phyloP scores from a whole-genome alignment of 2,329 filamentous ascomycete genomes.

The Pseudogymnoascus sp. region DNA sequence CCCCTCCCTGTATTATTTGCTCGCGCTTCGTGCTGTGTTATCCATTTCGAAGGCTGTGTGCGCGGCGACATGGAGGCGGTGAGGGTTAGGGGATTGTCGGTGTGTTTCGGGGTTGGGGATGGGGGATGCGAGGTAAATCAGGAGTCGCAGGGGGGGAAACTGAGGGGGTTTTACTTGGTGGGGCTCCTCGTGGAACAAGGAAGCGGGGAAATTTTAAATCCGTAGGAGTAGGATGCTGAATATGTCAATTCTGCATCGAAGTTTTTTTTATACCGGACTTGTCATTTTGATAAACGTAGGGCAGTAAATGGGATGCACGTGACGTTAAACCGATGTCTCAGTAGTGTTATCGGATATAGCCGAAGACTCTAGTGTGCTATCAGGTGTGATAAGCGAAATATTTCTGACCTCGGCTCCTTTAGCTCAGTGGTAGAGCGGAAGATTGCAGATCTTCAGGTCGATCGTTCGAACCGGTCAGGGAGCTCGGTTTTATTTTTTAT shows the following conservation, averaged over 20 bases:
- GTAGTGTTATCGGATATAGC: background rate
- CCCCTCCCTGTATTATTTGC: background rate
- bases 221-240: background rate
- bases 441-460: slow-evolving; percentile 11
- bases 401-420: slow-evolving; percentile 7
- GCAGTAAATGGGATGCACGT: no score
- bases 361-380: background rate
- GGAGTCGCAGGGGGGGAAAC: background rate
- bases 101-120: background rate
- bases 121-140: background rate
- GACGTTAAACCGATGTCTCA: no score
- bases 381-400: background rate
- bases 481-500: background rate
- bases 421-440: slow-evolving; percentile 11
- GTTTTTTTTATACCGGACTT: background rate
- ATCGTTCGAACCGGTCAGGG: slow-evolving; percentile 10
- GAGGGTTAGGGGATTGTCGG: background rate
- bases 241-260: background rate
- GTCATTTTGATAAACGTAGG: background rate
- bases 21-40: background rate
- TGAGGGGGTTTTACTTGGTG: background rate
- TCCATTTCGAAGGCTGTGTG: background rate
- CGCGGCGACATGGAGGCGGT: background rate
- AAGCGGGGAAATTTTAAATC: background rate
- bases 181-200: background rate